phyloP scores from a whole-genome alignment of 106 monocot genomes.

The Allium cepa region DNA sequence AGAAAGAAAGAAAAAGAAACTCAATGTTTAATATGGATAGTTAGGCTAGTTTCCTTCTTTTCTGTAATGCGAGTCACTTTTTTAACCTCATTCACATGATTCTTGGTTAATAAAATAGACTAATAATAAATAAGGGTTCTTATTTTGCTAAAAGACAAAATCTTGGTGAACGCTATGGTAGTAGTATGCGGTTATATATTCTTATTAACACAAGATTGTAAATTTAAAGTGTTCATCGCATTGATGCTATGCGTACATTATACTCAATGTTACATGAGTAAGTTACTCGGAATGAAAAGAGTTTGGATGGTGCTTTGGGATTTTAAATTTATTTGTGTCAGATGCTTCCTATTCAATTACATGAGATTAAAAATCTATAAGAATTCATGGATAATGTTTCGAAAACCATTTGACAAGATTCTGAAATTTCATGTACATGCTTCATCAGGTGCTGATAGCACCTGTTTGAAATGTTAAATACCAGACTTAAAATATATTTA shows the following conservation, averaged over 20 bases:
- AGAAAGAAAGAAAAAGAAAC: background rate
- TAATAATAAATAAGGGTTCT: background rate
- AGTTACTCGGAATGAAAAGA: background rate
- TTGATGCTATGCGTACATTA: no score
- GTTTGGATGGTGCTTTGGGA: background rate
- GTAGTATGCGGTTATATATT: background rate
- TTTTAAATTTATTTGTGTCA: background rate
- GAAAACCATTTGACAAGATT: no score
- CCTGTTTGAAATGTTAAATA: background rate
- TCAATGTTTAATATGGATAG: background rate
- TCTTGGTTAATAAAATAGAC: conserved; percentile 3
- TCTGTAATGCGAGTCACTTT: conserved; percentile 5
- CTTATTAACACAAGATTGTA: conserved; percentile 1
- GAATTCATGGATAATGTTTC: no score
- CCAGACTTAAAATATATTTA: background rate
- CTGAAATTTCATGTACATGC: background rate
- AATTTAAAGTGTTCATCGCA: background rate
- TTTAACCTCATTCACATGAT: conserved; percentile 11
- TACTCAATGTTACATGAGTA: background rate
- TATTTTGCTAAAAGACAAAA: conserved; percentile 1
- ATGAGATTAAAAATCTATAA: no score
- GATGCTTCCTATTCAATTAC: no score
- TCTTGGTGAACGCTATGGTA: background rate
- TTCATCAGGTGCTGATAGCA: background rate
- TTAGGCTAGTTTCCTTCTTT: background rate